Evolutionary conservation across 2,329 filamentous ascomycete species (phyloP).

Genomic region (Phyllosticta ampelicida): DNA sequence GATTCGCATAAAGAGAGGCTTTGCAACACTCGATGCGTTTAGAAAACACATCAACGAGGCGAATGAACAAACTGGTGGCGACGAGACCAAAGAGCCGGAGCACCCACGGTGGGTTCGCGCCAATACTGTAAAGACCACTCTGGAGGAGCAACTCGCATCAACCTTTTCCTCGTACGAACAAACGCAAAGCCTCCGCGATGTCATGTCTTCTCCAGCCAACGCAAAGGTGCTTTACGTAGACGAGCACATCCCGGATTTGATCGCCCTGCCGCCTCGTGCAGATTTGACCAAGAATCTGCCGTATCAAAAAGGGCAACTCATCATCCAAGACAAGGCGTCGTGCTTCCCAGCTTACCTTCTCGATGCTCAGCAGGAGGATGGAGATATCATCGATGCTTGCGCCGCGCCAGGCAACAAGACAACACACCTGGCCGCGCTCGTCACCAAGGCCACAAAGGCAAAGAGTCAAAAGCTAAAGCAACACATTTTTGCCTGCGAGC

Average conservation of each 20-base stretch:
- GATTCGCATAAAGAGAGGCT: conserved; percentile 60
- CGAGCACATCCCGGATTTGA: conserved; percentile 66
- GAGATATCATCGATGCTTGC: conserved; percentile 82
- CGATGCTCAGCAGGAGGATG: conserved; percentile 53
- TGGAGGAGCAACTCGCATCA: conserved; percentile 60
- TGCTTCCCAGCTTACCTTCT: conserved; percentile 92
- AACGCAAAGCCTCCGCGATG: conserved; percentile 45
- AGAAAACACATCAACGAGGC: conserved; percentile 43
- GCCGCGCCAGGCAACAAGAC: conserved; percentile 97
- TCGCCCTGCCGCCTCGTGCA: conserved; percentile 62
- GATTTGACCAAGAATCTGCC: conserved; percentile 64
- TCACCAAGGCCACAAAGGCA: conserved; percentile 29
- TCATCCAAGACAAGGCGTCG: conserved; percentile 92
- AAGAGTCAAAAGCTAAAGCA: conserved; percentile 15
- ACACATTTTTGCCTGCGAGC: conserved; percentile 69
- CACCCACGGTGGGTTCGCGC: conserved; percentile 90
- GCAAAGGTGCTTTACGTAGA: conserved; percentile 59
- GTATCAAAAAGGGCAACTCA: conserved; percentile 67
- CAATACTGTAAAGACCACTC: conserved; percentile 63
- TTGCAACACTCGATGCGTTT: conserved; percentile 57
- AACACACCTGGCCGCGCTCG: conserved; percentile 75
- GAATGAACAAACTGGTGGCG: conserved; percentile 18
- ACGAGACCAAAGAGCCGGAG: conserved; percentile 29
- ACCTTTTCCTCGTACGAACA: conserved; percentile 58
- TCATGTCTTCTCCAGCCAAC: conserved; percentile 35